Base-by-base conservation (phyloP, 257 asterid species). In the Forsythia suspensa region DNA sequence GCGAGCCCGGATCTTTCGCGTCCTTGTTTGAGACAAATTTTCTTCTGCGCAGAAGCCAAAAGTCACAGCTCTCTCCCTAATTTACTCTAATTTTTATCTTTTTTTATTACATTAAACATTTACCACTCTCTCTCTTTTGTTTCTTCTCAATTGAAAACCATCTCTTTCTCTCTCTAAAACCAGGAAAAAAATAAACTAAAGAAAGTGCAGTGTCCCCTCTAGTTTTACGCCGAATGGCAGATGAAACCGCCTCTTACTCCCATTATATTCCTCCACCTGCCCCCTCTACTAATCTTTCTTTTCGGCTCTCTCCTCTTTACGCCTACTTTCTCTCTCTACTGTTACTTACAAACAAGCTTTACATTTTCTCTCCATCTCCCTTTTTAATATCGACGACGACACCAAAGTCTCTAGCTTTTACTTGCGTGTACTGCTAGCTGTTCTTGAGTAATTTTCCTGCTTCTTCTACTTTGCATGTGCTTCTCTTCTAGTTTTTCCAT, bases 211-310 rank as follows among this genome's bases (percentile, higher is more conserved):
- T 29, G 39, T 24, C 78, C 95, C 89, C 94, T 89, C 94, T 86
- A 83, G 76, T 80, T 85, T 86, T 82, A 83, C 94, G 96, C 98
- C 97, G 94, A 87, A 87, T 92, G 96, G 94, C 95, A 88, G 94
- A 86, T 75, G 74, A 86, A 91, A 87, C 96, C 97, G 96, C 95
- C 87, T 81, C 80, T 85, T 82, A 44, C 86, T 85, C 84, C 97
- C 97, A 83, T 89, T 90, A 90, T 86, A 90, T 89, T 86, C 91
- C 87, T 87, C 95, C 96, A 89, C 89, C 90, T 92, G 93, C 87
- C 81, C 86, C 38, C 82, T 16, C 43, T 57, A 18, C 20, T 57
- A 12, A 3, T 36, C 8, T 36, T 13, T 36, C 72, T 13, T 77
- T 78, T 34, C 44, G 7, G 37, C 79, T 55, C 76, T 59, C 65